Evolutionary conservation across 805 yeast genomes (phyloP), one percentile per base, ranked within the genome.

Genomic region (Clavispora asparagi): DNA sequence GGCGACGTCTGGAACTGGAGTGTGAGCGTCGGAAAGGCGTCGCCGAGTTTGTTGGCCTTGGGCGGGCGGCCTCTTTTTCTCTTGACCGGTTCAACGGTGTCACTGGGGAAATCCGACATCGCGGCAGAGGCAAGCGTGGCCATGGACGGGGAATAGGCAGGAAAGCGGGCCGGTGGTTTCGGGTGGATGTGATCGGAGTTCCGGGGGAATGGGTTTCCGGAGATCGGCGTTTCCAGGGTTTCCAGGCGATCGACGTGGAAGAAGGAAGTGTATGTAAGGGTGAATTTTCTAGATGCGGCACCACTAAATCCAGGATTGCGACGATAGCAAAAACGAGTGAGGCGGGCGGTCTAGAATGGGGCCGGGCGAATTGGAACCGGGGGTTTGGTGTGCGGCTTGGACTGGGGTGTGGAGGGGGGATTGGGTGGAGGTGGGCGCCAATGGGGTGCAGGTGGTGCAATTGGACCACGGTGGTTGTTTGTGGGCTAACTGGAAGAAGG

Each of bases 11-110:
- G 67, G 48, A 71, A 64, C 45, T 62, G 64, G 55, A 71, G 70
- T 53, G 72, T 71, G 52, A 70, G 57, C 9, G 75, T 67, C 41
- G 70, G 63, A 26, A 47, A 55, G 1, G 46, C 45, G 29, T 54
- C 57, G 39, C 73, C 68, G 47, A 67, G 68, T 48, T 65, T 65
- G 49, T 62, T 67, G 35, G 64, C 55, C 57, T 72, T 72, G 32
- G 77, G 76, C 8, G 77, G 77, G 53, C 77, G 62, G n/a, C 77
- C 77, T 52, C 77, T 56, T 52, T 67, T 72, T 42, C 66, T 57
- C 51, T 69, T 71, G 14, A 62, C 59, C 3, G 71, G 67, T 36
- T 40, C 44, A n/a, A 19, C 40, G 16, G 47, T 19, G 1, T 35
- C 28, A 25, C 14, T 27, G 29, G 13, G 8, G 38, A 27, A 25